Base-by-base conservation (phyloP, 1,284 basidiomycete genomes). In the Melampsora abietis-canadensis region DNA sequence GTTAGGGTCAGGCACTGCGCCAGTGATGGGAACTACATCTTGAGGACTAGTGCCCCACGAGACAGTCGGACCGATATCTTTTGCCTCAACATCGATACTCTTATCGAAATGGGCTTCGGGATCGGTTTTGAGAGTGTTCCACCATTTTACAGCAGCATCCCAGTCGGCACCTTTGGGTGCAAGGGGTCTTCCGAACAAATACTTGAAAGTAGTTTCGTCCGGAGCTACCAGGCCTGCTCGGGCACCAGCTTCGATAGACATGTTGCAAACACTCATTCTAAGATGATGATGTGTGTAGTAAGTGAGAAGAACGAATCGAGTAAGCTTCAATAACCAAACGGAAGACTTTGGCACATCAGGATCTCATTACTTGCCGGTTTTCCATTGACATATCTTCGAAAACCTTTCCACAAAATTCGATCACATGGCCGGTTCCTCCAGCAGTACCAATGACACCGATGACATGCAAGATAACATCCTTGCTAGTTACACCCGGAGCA, bases 31-130 rank as follows among this genome's bases (percentile, higher is more conserved):
- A 46, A 90, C 89, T 63, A 92, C 91, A 80, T 97, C 94, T 81
- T 97, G 91, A 66, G 94, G 94, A 30, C 92, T 94, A 2, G 93
- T 97, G 70, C 94, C 94, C 94, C 94, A 97, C 30, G 94, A 94
- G 76, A 97, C 88, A 57, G 94, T 97, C 17, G 94, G 94, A 66
- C 92, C 86, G 82, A 97, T 97, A 81, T 96, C 92, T 78, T 89
- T 88, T 7, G 90, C 92, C 76, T 87, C 86, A 80, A 97, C 91
- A 78, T 89, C 88, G 78, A 97, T 86, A 81, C 94, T 90, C 78
- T 90, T 85, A 81, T 97, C 94, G 82, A 94, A 97, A 80, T 90
- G 88, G 47, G 94, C 93, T 77, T 88, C 92, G 51, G 91, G 88
- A 82, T 97, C 94, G 19, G 91, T 88, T 81, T 87, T 88, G 77